Conservation (phyloP, 768 basidiomycete genomes). For the Boletus fagicola region DNA sequence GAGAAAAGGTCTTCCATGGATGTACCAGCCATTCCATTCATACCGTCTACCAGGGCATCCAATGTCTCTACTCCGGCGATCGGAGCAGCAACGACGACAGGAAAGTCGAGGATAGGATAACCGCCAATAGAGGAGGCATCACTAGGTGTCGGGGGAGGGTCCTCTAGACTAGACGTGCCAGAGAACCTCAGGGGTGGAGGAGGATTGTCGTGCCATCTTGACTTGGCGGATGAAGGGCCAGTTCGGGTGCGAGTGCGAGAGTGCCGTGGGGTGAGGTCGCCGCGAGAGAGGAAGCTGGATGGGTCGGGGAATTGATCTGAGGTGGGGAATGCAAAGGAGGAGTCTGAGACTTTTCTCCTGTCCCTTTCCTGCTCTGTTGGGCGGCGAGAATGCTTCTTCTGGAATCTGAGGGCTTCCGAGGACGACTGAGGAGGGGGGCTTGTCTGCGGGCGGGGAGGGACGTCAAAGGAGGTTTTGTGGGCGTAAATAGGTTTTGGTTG, state of each 20-base stretch:
- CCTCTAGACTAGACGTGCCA: slow-evolving; percentile 70
- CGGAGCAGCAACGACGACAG: slow-evolving; percentile 74
- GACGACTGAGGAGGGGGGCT: slow-evolving; percentile 34
- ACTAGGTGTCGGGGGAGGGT: slow-evolving; percentile 68
- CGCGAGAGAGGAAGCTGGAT: slow-evolving; percentile 23
- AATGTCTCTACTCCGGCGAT: slow-evolving; percentile 79
- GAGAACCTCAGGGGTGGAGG: slow-evolving; percentile 61
- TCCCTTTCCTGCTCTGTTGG: slow-evolving; percentile 25
- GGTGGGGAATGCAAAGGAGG: slow-evolving; percentile 30
- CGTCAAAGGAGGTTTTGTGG: slow-evolving; percentile 46
- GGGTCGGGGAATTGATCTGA: slow-evolving; percentile 26
- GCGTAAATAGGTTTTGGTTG: slow-evolving; percentile 14
- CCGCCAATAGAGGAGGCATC: slow-evolving; percentile 37
- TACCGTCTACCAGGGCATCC: slow-evolving; percentile 86
- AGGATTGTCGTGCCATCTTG: slow-evolving; percentile 43
- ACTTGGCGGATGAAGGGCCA: slow-evolving; percentile 49
- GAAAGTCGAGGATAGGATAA: slow-evolving; percentile 43
- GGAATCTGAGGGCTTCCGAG: slow-evolving; percentile 7
- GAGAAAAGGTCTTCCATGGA: slow-evolving; percentile 54
- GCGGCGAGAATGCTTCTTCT: slow-evolving; percentile 27
- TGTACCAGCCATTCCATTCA: slow-evolving; percentile 84
- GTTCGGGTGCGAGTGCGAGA: slow-evolving; percentile 55
- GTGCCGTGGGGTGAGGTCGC: slow-evolving; percentile 38
- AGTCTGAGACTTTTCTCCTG: slow-evolving; percentile 28
- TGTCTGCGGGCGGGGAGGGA: slow-evolving; percentile 42